These are phyloP conservation scores for Lactarius sanguifluus DNA, from an alignment of 768 basidiomycete genomes.

Conservation along the genomic window DNA sequence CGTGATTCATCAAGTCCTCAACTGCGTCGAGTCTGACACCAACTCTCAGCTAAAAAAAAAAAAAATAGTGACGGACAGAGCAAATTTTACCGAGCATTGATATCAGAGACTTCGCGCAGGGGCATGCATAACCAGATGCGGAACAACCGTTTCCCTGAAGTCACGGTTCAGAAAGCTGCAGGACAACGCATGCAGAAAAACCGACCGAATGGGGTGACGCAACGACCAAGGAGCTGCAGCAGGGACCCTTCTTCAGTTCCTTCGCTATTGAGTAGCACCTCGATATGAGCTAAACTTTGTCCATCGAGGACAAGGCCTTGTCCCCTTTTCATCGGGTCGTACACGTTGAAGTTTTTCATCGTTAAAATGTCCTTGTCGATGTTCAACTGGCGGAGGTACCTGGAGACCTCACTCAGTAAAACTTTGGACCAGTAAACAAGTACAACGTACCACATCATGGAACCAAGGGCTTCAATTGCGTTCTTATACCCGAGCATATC, in stretches of 20 bases:
- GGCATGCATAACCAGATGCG: slow-evolving; percentile 97
- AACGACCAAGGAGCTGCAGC: slow-evolving; percentile 75
- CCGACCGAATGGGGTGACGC: slow-evolving; percentile 89
- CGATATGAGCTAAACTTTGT: slow-evolving; percentile 92
- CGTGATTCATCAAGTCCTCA: slow-evolving; percentile 81
- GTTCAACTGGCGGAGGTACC: slow-evolving; percentile 90
- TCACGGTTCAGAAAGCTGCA: background rate
- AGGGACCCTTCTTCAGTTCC: slow-evolving; percentile 91
- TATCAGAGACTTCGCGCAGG: slow-evolving; percentile 73
- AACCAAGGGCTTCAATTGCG: slow-evolving; percentile 85
- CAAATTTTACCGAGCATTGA: slow-evolving; percentile 74
- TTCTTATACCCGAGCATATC: slow-evolving; percentile 61
- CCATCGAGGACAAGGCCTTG: slow-evolving; percentile 86
- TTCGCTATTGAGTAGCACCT: slow-evolving; percentile 90
- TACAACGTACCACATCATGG: slow-evolving; percentile 77
- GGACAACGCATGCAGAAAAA: slow-evolving; percentile 15
- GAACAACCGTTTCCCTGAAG: slow-evolving; percentile 87
- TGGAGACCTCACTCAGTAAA: slow-evolving; percentile 1
- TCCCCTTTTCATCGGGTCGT: slow-evolving; percentile 93
- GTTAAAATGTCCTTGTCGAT: slow-evolving; percentile 94
- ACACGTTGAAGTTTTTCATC: slow-evolving; percentile 97
- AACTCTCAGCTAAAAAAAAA: background rate
- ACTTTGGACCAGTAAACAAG: background rate
- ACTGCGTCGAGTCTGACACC: slow-evolving; percentile 83
- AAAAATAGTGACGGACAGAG: background rate